These are phyloP conservation scores for Acrodontium crateriforme DNA, from an alignment of 2,329 filamentous ascomycete species.

Conservation along the genomic window DNA sequence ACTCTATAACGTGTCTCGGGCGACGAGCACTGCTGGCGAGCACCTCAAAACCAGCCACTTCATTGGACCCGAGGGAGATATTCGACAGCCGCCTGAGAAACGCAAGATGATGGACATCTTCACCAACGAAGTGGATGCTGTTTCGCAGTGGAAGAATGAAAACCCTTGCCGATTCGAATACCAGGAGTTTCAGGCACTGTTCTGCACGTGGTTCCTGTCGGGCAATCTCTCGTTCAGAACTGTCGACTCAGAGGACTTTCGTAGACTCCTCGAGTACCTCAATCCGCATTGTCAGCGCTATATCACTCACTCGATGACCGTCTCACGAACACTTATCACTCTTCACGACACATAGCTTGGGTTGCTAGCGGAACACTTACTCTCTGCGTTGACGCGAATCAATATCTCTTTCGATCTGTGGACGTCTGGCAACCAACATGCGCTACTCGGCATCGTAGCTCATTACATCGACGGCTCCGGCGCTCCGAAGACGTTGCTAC, in stretches of 20 bases:
- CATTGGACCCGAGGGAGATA: neutral
- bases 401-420: slow-evolving; percentile 10
- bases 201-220: too few species aligned
- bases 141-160: neutral
- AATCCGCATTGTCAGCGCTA: slow-evolving; percentile 2
- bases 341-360: slow-evolving; percentile 1
- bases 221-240: slow-evolving; percentile 2
- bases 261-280: slow-evolving; percentile 2
- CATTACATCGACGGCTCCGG: slow-evolving; percentile 7
- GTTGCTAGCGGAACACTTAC: slow-evolving; percentile 1
- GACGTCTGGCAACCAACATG: slow-evolving; percentile 8
- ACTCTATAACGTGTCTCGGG: neutral
- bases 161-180: neutral
- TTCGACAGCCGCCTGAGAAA: neutral
- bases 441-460: slow-evolving; percentile 7
- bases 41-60: neutral
- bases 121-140: neutral
- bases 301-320: slow-evolving; percentile 1
- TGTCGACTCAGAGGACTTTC: slow-evolving; percentile 1
- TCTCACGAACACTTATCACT: slow-evolving; percentile 3
- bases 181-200: neutral
- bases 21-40: neutral
- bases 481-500: slow-evolving; percentile 4
- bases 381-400: slow-evolving; percentile 2
- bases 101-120: neutral